Base-by-base conservation (phyloP, 1,139 yeast genomes). In the Sugiyamaella neomexicana region DNA sequence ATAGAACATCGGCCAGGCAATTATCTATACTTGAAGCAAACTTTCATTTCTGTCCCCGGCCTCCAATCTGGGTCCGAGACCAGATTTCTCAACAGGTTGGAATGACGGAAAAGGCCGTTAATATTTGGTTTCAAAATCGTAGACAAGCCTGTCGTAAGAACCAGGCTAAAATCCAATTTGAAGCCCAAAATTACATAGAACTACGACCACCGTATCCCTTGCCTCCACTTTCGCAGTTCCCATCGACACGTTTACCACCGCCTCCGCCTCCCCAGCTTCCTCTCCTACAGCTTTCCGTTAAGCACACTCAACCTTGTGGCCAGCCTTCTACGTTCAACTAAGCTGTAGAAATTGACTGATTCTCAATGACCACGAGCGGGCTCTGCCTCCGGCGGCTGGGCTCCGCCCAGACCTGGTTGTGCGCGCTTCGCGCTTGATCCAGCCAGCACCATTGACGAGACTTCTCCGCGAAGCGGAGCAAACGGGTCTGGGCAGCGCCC, bases 41-140 rank as follows among this genome's bases (percentile, higher is more conserved):
- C 9, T 45, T 36, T 13, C 34, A 25, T 10, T 36, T 36, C 16
- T 45, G 41, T 10, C 16, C 49, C 3, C 20, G 42, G 15, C 49
- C 49, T 4, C 49, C 49, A 3, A 32, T 45, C 23, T 45, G 49
- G 49, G 49, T 45, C 7, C 31, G 49, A 45, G 49, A 45, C 5
- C 16, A 36, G 17, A 45, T 45, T 23, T 20, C 49, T 8, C 23
- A 34, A 4, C 32, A 36, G 13, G 39, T 45, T n/a, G 49, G 49
- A 20, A 45, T 45, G 49, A 23, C 36, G 2, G 49, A 45, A 27
- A 45, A 45, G 13, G 49, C 49, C 5, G 49, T 45, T 23, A 45
- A 45, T 20, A 37, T 45, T 5, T 45, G 49, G 49, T 45, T 34
- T 45, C 49, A 45, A 17, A 45, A 45, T 23, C 6, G 49, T 36